Conservation (phyloP, 441 rosid species). For the Daphne laureola region DNA sequence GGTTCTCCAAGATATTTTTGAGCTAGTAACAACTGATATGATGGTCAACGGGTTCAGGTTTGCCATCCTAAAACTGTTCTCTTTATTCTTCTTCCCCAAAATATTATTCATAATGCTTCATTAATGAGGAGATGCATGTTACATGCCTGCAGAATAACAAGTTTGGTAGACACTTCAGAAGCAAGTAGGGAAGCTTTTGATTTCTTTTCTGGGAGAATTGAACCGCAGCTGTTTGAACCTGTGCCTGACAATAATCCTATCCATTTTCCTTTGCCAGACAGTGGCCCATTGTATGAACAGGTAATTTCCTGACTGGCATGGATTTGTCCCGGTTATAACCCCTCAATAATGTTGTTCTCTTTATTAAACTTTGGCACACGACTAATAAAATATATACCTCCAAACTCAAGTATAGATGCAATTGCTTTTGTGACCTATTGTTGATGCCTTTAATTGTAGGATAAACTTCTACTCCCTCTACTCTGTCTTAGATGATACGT, state of each 20-base stretch:
- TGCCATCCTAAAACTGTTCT: slow-evolving; percentile 17
- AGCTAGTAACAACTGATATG: slow-evolving; percentile 78
- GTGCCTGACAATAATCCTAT: slow-evolving; percentile 39
- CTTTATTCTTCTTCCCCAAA: slow-evolving; percentile 9
- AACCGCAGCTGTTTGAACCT: slow-evolving; percentile 75
- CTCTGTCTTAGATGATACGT: no score
- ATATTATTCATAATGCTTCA: slow-evolving; percentile 15
- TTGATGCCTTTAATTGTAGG: no score
- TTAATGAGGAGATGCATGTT: slow-evolving; percentile 9
- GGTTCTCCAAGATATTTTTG: slow-evolving; percentile 94
- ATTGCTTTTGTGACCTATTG: no score
- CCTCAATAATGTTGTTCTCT: no score
- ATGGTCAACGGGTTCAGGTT: slow-evolving; percentile 81
- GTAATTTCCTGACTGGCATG: slow-evolving; percentile 17
- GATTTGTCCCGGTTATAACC: no score
- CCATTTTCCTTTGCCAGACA: slow-evolving; percentile 81
- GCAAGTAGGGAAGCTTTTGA: slow-evolving; percentile 28
- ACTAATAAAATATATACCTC: no score
- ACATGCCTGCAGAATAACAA: slow-evolving; percentile 46
- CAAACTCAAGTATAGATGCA: no score
- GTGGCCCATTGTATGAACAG: slow-evolving; percentile 54
- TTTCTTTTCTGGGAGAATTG: slow-evolving; percentile 40
- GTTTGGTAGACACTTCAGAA: slow-evolving; percentile 29
- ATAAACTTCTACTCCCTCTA: no score
- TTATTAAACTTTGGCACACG: no score